Evolutionary conservation across 441 rosid genomes (phyloP).

Genomic region (Bruguiera hainesii): DNA sequence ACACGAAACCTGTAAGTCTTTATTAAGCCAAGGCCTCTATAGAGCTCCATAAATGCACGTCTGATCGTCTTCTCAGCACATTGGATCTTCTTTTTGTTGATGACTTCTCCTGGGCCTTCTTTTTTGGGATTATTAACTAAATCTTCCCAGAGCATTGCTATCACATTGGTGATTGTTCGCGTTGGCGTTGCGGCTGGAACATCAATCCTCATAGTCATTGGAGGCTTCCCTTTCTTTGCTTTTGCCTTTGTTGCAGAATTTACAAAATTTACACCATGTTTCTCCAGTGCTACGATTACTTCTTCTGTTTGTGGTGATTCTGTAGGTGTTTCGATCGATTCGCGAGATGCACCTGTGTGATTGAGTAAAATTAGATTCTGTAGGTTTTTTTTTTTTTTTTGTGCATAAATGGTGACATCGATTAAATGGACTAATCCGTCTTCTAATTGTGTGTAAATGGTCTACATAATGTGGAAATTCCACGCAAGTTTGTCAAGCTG

Average conservation of each 20-base stretch:
- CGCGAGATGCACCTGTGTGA: slow-evolving; percentile 38
- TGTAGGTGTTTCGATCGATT: slow-evolving; percentile 28
- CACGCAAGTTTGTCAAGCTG: slow-evolving; percentile 12
- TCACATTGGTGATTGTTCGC: slow-evolving; percentile 54
- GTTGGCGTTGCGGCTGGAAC: slow-evolving; percentile 59
- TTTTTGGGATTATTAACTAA: slow-evolving; percentile 64
- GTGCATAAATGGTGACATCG: no score
- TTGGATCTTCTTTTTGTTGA: slow-evolving; percentile 67
- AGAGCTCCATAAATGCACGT: slow-evolving; percentile 88
- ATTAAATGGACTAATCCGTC: no score
- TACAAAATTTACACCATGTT: slow-evolving; percentile 65
- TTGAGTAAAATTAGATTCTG: not conserved
- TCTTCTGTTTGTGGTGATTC: slow-evolving; percentile 61
- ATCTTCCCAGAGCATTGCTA: slow-evolving; percentile 77
- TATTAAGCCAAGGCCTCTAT: slow-evolving; percentile 71
- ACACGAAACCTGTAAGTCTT: slow-evolving; percentile 68
- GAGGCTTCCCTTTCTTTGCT: slow-evolving; percentile 70
- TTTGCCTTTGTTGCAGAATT: slow-evolving; percentile 56
- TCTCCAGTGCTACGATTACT: slow-evolving; percentile 66
- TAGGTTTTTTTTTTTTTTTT: no score
- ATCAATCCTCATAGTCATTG: slow-evolving; percentile 70
- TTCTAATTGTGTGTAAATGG: not conserved
- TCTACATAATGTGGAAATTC: not conserved
- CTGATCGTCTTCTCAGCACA: slow-evolving; percentile 89
- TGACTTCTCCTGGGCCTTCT: slow-evolving; percentile 48